phyloP scores from a whole-genome alignment of 106 monocot species.

The Allium fistulosum region DNA sequence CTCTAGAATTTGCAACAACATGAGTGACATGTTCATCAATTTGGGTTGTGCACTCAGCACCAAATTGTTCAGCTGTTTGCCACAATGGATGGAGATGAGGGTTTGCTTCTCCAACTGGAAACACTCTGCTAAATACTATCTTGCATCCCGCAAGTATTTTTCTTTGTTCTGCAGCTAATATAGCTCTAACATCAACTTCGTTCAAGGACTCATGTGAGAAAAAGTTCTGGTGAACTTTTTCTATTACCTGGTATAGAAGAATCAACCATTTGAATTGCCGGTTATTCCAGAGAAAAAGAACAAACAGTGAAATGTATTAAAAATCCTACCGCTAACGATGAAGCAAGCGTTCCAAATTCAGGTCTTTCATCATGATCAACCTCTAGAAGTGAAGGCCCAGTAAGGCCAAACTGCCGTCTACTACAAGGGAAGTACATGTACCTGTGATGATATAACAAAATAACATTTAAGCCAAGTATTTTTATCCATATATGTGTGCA shows the following conservation, averaged over 20 bases:
- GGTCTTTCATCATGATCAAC: slow-evolving; percentile 87
- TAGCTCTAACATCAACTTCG: slow-evolving; percentile 79
- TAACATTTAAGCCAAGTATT: background rate
- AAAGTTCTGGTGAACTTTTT: slow-evolving; percentile 73
- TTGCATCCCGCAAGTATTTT: slow-evolving; percentile 74
- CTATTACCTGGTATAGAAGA: slow-evolving; percentile 62
- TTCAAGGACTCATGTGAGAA: slow-evolving; percentile 63
- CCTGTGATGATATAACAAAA: slow-evolving; percentile 23
- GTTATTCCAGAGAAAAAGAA: background rate
- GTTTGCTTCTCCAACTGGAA: slow-evolving; percentile 86
- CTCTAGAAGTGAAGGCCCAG: slow-evolving; percentile 83
- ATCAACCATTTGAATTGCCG: background rate
- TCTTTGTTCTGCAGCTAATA: slow-evolving; percentile 78
- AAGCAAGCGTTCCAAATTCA: slow-evolving; percentile 86
- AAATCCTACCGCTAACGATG: slow-evolving; percentile 46
- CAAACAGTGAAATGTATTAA: background rate
- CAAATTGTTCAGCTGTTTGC: slow-evolving; percentile 98
- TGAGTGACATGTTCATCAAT: slow-evolving; percentile 94
- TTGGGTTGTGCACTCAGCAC: slow-evolving; percentile 81
- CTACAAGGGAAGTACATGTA: slow-evolving; percentile 92
- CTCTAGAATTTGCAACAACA: slow-evolving; percentile 87
- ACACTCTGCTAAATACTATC: slow-evolving; percentile 93
- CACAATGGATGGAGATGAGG: slow-evolving; percentile 87
- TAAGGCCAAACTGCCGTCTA: slow-evolving; percentile 78
- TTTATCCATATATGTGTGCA: background rate